Conservation (phyloP, 331 rosid species). For the Quercus phellos region DNA sequence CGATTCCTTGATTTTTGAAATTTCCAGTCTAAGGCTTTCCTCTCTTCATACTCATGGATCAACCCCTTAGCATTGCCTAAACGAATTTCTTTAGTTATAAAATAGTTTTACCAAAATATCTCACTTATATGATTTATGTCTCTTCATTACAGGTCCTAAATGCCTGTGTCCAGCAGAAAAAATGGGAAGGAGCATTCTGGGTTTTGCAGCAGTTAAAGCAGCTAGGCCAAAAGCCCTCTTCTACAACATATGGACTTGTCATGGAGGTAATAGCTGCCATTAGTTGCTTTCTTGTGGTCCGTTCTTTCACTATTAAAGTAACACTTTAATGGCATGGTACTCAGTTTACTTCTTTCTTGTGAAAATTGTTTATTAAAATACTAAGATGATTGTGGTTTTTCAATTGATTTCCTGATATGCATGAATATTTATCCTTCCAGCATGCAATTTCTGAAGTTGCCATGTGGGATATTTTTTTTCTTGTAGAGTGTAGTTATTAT, state of each 20-base stretch:
- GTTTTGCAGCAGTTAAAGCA: constrained; percentile 82
- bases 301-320: not conserved
- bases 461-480: too few species aligned
- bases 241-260: constrained; percentile 78
- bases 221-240: constrained; percentile 45
- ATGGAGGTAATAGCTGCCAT: constrained; percentile 67
- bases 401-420: not conserved
- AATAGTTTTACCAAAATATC: constrained; percentile 2
- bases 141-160: constrained; percentile 62
- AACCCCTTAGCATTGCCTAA: not conserved
- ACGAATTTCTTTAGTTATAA: not conserved
- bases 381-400: not conserved
- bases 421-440: not conserved
- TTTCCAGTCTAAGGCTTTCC: not conserved
- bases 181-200: constrained; percentile 97
- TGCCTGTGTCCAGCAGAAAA: constrained; percentile 71
- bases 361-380: too few species aligned
- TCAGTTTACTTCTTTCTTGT: not conserved
- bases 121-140: constrained; percentile 13
- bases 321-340: not conserved
- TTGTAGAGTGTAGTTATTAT: too few species aligned
- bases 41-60: not conserved
- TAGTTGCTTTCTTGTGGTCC: constrained; percentile 5
- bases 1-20: not conserved
- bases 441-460: not conserved